These are phyloP conservation scores for Pistacia atlantica DNA, from an alignment of 345 rosid genomes.

Conservation along the genomic window DNA sequence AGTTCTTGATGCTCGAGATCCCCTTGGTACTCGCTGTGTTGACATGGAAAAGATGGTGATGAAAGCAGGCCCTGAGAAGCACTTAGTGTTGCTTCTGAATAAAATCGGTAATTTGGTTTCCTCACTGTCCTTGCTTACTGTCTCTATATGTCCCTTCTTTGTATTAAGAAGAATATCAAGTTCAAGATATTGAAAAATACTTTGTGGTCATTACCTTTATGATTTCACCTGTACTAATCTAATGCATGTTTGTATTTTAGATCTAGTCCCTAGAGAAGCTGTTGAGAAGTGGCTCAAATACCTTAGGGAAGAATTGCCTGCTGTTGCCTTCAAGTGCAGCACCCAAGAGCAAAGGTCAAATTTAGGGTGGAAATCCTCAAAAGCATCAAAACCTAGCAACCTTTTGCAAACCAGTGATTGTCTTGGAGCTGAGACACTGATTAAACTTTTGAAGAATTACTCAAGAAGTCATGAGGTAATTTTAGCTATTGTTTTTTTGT, in stretches of 20 bases:
- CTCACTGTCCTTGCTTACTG: background rate
- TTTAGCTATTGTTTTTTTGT: background rate
- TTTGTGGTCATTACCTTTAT: background rate
- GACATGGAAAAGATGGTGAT: slow-evolving; percentile 97
- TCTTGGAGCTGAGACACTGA: slow-evolving; percentile 94
- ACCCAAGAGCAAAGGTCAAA: slow-evolving; percentile 93
- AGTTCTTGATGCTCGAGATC: slow-evolving; percentile 96
- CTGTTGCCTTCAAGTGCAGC: slow-evolving; percentile 96
- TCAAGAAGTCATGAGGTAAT: slow-evolving; percentile 92
- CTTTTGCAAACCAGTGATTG: slow-evolving; percentile 90
- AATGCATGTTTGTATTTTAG: slow-evolving; percentile 34
- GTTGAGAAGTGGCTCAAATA: slow-evolving; percentile 94
- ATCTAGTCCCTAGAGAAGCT: slow-evolving; percentile 98
- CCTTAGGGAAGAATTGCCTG: slow-evolving; percentile 92
- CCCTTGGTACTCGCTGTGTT: slow-evolving; percentile 86
- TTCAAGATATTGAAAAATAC: background rate
- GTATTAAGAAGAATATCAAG: background rate
- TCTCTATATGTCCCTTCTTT: background rate
- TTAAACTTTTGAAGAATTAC: slow-evolving; percentile 88
- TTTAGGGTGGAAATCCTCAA: slow-evolving; percentile 90
- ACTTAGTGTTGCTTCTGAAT: slow-evolving; percentile 78
- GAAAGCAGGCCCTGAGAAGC: slow-evolving; percentile 79
- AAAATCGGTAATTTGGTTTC: slow-evolving; percentile 69
- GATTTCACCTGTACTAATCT: background rate
- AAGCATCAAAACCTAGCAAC: slow-evolving; percentile 66